phyloP scores from a whole-genome alignment of 306 rosid genomes.

The Datisca glomerata region DNA sequence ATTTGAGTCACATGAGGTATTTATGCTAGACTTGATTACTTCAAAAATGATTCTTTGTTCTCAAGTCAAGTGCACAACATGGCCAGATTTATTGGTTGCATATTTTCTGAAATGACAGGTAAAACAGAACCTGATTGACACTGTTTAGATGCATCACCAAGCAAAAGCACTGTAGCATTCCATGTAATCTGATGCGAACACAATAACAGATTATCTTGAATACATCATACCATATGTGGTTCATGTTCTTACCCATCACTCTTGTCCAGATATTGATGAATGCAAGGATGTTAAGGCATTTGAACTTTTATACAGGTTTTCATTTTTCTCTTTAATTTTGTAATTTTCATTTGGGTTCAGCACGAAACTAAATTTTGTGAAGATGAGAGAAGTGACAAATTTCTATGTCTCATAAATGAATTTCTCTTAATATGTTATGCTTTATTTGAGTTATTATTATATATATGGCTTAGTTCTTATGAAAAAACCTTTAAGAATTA shows the following conservation, averaged over 20 bases:
- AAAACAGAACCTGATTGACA: slow-evolving; percentile 68
- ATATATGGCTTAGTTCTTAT: no score
- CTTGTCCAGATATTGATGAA: slow-evolving; percentile 77
- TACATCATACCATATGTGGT: slow-evolving; percentile 71
- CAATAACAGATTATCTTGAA: slow-evolving; percentile 64
- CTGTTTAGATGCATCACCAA: slow-evolving; percentile 83
- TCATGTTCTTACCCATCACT: slow-evolving; percentile 78
- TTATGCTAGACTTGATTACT: slow-evolving; percentile 13
- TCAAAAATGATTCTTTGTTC: slow-evolving; percentile 5
- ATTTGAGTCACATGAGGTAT: slow-evolving; percentile 66
- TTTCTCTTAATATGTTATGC: no score
- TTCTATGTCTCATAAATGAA: no score
- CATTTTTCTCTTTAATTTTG: no score
- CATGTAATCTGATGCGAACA: slow-evolving; percentile 53
- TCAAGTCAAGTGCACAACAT: not conserved
- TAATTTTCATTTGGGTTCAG: no score
- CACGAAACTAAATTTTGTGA: no score
- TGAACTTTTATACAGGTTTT: slow-evolving; percentile 68
- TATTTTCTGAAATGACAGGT: slow-evolving; percentile 43
- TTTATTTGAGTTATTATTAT: no score
- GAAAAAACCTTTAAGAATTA: no score
- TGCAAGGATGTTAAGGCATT: slow-evolving; percentile 78
- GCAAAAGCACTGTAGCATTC: slow-evolving; percentile 55
- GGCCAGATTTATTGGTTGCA: slow-evolving; percentile 7
- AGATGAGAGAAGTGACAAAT: no score